A percentile compares a stretch with the other conserved stretches of the same genome.
Evolutionary conservation across 2,329 filamentous ascomycete species (phyloP).

Genomic region (Tolypocladium tropicale): DNA sequence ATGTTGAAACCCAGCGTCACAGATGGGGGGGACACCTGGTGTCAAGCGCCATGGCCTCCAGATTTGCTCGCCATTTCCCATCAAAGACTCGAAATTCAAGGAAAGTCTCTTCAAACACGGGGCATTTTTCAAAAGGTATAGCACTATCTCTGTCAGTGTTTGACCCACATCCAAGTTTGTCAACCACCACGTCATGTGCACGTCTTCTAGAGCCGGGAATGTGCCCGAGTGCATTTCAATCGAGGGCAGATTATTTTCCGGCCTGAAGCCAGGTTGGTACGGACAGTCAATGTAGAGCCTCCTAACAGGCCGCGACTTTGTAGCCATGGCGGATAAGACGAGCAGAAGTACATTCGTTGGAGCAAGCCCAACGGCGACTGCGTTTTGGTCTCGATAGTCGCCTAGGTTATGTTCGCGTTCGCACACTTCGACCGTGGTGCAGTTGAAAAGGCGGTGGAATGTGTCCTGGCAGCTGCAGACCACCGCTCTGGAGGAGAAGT

Average conservation of each 20-base stretch:
- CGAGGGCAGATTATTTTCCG: not conserved
- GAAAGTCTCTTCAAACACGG: not conserved
- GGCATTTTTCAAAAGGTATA: not conserved
- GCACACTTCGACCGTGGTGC: not conserved
- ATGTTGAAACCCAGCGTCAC: not conserved
- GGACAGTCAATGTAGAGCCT: not conserved
- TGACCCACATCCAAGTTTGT: too few relatives aligned
- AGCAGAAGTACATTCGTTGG: not conserved
- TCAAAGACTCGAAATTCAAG: not conserved
- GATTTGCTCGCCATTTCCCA: too few relatives aligned
- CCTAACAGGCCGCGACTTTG: not conserved
- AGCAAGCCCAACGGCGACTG: not conserved
- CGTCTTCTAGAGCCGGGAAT: not conserved
- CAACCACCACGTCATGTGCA: not conserved
- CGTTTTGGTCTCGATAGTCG: not conserved
- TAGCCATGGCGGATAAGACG: not conserved
- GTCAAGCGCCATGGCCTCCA: not conserved
- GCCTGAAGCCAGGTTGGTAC: rapidly evolving
- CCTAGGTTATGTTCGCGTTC: too few relatives aligned
- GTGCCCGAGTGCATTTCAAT: not conserved
- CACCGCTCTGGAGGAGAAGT: not conserved
- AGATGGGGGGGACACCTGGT: not conserved
- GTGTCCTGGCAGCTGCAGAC: not conserved
- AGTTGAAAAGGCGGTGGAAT: not conserved
- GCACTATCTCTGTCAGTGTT: not conserved